Base-by-base conservation (phyloP, 139 green algal genomes). In the Mesotaenium endlicherianum region DNA sequence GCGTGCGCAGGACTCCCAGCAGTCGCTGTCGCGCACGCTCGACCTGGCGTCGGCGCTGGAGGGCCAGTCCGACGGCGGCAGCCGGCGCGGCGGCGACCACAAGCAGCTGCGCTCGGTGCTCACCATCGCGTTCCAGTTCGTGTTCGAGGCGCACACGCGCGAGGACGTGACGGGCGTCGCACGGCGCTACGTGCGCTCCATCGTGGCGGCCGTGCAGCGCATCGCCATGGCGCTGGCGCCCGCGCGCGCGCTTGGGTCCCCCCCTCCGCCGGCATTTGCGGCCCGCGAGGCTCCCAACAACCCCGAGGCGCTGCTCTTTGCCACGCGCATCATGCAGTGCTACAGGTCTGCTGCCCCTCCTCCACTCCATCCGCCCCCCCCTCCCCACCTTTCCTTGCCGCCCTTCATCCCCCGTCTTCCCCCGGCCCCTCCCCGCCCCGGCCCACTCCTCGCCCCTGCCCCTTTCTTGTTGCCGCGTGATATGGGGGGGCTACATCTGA, bases 71-170 rank as follows among this genome's bases (percentile, higher is more conserved):
- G 36, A 70, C 42, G 26, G n/a, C 6, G 14, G n/a, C 20, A n/a
- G n/a, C n/a, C 5, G 70, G 47, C 70, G 41, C 8, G 67, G 67
- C 20, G 42, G 70, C 39, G 75, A 75, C 30, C 30, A 45, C 14
- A 30, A 57, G 67, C 41, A 50, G 44, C 38, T 75, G 50, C 47
- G 70, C 4, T 86, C 81, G 20, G 81, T 87, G 81, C 71, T 87
- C 14, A 85, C 47, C 75, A 87, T 87, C 39, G 75, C 81, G 40
- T 87, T 87, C 57, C 81, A 87, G 43, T 87, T 85, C 14, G 72
- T 41, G 42, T 87, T 67, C 59, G 57, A 85, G 26, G 43, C 38
- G 26, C 68, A 57, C 14, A 20, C 72, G 34, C 44, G 80, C 26
- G 75, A 78, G 45, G 74, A 2, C 17, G 75, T 87, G 81, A 75